A percentile compares a stretch with the other conserved stretches of the same genome.
These are phyloP conservation scores for Lenzites betulinus DNA, from an alignment of 768 basidiomycete species.

Conservation along the genomic window DNA sequence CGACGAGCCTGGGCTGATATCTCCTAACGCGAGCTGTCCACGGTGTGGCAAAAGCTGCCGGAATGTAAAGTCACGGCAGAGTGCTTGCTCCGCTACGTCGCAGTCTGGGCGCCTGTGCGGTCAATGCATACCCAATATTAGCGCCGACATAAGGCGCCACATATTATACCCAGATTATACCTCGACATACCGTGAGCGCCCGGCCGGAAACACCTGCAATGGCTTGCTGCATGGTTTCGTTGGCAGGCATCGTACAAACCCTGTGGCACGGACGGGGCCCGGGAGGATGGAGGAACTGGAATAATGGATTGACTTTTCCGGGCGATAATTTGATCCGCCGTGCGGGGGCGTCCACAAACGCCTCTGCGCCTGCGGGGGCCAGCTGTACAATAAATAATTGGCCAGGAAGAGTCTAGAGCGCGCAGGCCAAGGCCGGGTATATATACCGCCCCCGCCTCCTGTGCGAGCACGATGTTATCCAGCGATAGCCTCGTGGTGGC, in stretches of 20 bases:
- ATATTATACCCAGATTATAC: too few species aligned
- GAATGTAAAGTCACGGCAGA: too few species aligned
- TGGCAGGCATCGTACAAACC: too few species aligned
- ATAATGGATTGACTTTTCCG: neutral
- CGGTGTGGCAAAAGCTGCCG: neutral
- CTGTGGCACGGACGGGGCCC: too few species aligned
- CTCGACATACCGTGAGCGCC: too few species aligned
- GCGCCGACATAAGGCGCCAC: too few species aligned
- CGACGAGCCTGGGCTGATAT: neutral
- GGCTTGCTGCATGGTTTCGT: too few species aligned
- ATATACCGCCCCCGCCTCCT: constrained; percentile 7
- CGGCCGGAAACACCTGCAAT: too few species aligned
- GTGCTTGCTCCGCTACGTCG: too few species aligned
- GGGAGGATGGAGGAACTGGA: neutral
- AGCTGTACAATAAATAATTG: constrained; percentile 12
- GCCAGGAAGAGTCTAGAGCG: constrained; percentile 12
- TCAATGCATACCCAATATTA: too few species aligned
- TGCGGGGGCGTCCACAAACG: constrained; percentile 10
- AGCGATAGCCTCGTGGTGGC: constrained; percentile 15
- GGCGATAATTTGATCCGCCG: constrained; percentile 6
- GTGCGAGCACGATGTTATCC: constrained; percentile 7
- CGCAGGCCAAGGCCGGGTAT: constrained; percentile 11
- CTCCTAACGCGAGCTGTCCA: neutral
- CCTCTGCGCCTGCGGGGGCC: neutral
- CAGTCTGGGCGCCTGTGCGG: too few species aligned